Percentiles rank a stretch among this genome's conserved stretches.
These are phyloP conservation scores for Podospora didyma DNA, from an alignment of 495 filamentous ascomycete species.

Conservation along the genomic window DNA sequence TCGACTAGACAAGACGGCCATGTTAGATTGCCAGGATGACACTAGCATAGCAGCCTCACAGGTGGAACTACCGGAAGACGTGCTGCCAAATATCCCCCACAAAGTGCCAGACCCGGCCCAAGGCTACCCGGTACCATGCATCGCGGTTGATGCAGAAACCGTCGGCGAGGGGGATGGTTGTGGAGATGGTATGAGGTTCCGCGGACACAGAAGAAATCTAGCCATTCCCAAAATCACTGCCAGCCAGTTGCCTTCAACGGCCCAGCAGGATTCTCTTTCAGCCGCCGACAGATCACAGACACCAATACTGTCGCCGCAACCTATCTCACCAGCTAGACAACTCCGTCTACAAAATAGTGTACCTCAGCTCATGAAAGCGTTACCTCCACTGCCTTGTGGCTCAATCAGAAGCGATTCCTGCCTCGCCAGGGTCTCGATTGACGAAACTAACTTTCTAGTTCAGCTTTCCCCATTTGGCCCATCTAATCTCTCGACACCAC, in stretches of 20 bases:
- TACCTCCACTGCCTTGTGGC: slow-evolving; percentile 38
- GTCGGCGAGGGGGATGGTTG: background rate
- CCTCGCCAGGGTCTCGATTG: background rate
- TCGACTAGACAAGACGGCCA: slow-evolving; percentile 10
- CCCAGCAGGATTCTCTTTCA: background rate
- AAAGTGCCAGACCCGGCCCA: background rate
- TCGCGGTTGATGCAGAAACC: background rate
- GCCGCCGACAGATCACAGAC: background rate
- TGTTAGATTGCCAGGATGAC: background rate
- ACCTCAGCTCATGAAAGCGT: slow-evolving; percentile 47
- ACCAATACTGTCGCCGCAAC: slow-evolving; percentile 40
- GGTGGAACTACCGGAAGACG: background rate
- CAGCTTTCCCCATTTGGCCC: slow-evolving; percentile 1
- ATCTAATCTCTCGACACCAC: slow-evolving; percentile 2
- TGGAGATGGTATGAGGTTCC: background rate
- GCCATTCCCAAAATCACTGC: slow-evolving; percentile 9
- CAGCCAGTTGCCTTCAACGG: background rate
- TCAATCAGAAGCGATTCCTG: slow-evolving; percentile 10
- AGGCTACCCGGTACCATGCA: background rate
- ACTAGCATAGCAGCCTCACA: background rate
- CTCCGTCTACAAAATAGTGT: slow-evolving; percentile 47
- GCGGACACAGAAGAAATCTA: slow-evolving; percentile 8
- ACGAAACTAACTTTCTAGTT: background rate
- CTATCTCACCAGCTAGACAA: slow-evolving; percentile 43
- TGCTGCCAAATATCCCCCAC: background rate